Conservation (phyloP, 805 yeast genomes). For the Candida boidinii region DNA sequence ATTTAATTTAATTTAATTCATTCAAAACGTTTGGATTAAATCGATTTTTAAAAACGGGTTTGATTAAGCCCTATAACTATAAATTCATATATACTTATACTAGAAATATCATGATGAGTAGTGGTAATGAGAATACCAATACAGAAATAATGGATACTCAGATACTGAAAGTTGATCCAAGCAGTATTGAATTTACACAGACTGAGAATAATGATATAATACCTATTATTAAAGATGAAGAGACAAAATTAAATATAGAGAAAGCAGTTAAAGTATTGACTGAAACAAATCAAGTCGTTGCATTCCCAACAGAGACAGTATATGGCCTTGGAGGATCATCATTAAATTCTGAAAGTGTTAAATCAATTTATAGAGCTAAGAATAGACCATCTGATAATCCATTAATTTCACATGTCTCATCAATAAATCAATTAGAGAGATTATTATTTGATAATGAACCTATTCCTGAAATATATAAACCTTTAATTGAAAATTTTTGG, state of each 20-base stretch:
- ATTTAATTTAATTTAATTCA: no score
- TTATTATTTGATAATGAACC: conserved; percentile 37
- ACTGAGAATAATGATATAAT: no score
- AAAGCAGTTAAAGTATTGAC: conserved; percentile 53
- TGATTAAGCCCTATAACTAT: no score
- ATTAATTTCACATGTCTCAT: conserved; percentile 80
- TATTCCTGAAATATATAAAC: conserved; percentile 62
- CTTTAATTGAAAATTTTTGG: conserved; percentile 69
- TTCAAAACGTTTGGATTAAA: no score
- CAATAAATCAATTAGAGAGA: conserved; percentile 60
- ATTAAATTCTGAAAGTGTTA: conserved; percentile 61
- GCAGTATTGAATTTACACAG: conserved; percentile 19
- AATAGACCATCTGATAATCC: conserved; percentile 96
- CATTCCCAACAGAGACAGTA: conserved; percentile 95
- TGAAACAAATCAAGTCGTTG: conserved; percentile 55
- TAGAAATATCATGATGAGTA: no score
- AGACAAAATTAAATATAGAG: conserved; percentile 40
- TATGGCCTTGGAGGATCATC: conserved; percentile 94
- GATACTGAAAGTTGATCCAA: conserved; percentile 48
- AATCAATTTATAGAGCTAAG: conserved; percentile 76
- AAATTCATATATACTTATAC: no score
- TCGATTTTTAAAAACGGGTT: no score
- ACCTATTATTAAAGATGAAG: conserved; percentile 43
- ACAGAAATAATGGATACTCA: conserved; percentile 24
- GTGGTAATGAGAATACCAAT: no score